A percentile compares a stretch with the other conserved stretches of the same genome.
These are phyloP conservation scores for Nematocida ironsii DNA, from an alignment of 371 early-diverging fungal species.

Conservation along the genomic window DNA sequence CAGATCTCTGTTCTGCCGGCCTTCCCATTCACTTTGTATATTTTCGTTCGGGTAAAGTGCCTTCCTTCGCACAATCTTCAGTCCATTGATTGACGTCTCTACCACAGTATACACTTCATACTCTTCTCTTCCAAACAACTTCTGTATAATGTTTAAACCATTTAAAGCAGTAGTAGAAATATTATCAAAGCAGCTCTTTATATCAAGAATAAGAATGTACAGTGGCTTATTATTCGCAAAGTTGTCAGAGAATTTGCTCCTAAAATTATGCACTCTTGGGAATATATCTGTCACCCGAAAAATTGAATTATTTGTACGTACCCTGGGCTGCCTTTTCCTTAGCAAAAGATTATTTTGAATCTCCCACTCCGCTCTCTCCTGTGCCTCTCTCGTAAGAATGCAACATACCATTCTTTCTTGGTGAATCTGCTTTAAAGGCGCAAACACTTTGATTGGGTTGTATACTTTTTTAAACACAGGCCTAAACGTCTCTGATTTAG, in stretches of 20 bases:
- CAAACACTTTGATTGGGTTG: neutral
- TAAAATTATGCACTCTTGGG: neutral
- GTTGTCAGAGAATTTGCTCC: neutral
- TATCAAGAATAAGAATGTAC: constrained; percentile 35
- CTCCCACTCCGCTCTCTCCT: constrained; percentile 9
- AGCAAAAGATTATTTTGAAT: neutral
- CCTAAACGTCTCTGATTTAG: constrained; percentile 15
- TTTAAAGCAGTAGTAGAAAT: constrained; percentile 3
- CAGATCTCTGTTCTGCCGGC: neutral
- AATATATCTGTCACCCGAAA: neutral
- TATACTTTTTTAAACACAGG: neutral
- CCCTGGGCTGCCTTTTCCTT: neutral
- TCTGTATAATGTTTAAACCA: neutral
- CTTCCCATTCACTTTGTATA: neutral
- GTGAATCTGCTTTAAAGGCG: neutral
- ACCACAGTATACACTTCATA: neutral
- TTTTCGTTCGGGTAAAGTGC: constrained; percentile 10
- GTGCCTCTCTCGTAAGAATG: constrained; percentile 8
- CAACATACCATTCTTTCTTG: constrained; percentile 3
- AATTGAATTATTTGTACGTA: neutral
- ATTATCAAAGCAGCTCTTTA: constrained; percentile 34
- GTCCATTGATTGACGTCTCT: neutral
- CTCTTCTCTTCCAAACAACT: neutral
- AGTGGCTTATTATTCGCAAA: constrained; percentile 8
- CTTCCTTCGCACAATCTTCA: neutral